These are phyloP conservation scores for Alternaria triticimaculans DNA, from an alignment of 2,329 filamentous ascomycete genomes.

Conservation along the genomic window DNA sequence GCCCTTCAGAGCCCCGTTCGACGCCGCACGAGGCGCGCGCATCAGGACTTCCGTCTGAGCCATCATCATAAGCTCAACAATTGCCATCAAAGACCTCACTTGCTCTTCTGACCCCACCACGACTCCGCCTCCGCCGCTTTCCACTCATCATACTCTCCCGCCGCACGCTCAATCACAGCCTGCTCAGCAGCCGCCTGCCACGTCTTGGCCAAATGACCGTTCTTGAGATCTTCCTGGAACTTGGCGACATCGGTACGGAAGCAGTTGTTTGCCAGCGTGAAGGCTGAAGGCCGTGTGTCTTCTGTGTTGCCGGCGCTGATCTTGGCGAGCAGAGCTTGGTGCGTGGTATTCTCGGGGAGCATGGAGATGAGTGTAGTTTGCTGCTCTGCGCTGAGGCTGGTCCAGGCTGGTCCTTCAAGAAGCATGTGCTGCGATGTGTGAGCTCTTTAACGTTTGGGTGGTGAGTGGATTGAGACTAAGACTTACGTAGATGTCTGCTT, in stretches of 20 bases:
- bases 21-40: neutral
- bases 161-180: slow-evolving; percentile 59
- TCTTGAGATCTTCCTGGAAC: slow-evolving; percentile 63
- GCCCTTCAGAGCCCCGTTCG: too few species aligned
- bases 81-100: slow-evolving; percentile 31
- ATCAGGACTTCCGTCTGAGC: neutral
- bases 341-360: slow-evolving; percentile 26
- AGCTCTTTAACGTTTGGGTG: neutral
- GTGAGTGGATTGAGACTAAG: neutral
- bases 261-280: slow-evolving; percentile 46
- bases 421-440: slow-evolving; percentile 36
- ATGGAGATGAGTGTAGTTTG: slow-evolving; percentile 30
- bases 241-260: slow-evolving; percentile 61
- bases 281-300: slow-evolving; percentile 30
- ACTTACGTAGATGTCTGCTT: slow-evolving; percentile 41
- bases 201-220: slow-evolving; percentile 62
- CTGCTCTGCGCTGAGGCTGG: slow-evolving; percentile 30
- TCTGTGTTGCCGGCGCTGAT: slow-evolving; percentile 22
- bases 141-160: slow-evolving; percentile 64
- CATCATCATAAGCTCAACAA: neutral
- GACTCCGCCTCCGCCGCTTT: slow-evolving; percentile 62
- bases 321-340: slow-evolving; percentile 20
- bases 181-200: slow-evolving; percentile 63
- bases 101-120: slow-evolving; percentile 64
- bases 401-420: slow-evolving; percentile 39